Base-by-base conservation (phyloP, 306 rosid species). In the Casuarina cunninghamiana region DNA sequence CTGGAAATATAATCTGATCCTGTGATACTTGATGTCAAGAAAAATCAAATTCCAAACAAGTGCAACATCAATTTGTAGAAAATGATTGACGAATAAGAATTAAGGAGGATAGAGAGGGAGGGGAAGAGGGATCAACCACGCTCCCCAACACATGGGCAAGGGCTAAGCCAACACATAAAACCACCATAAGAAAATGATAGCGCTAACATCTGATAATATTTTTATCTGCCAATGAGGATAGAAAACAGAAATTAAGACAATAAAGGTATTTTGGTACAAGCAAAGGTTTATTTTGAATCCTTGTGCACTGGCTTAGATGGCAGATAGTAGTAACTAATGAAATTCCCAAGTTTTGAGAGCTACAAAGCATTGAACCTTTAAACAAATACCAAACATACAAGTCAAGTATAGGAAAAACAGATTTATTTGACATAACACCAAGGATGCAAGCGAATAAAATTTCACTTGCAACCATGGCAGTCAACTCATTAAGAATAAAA, bases 1-100 rank as follows among this genome's bases (percentile, higher is more conserved):
- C 91, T 19, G 98, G 98, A 86, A 94, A 92, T 68, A 94, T 81
- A 80, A 94, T 94, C 79, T 94, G 98, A 83, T 94, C 97, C 98
- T 94, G 80, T 74, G 75, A 83, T 75, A 79, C 53, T 72, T 77
- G 65, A 63, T 71, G 86, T 94, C 79, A 94, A 92, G 93, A 78
- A 90, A 79, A 84, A 69, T 51, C 57, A 74, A 78, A 38, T 41
- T 54, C 74, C 72, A 35, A 75, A 48, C 72, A 53, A 57, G 75
- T 67, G 76, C 51, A 69, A 69, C 70, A 45, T 68, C 51, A 68
- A 57, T 15, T 26, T 26, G 32, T 0, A 26, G 32, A 37, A 7
- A 45, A 19, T 7, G 42, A 37, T n/a, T 1, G 3, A 37, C 38
- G 11, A 3, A 60, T 35, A 19, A 73, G 17, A 35, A 61, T 32